phyloP scores from a whole-genome alignment of 352 stramenopile species.

The Thalassiosira sp. region DNA sequence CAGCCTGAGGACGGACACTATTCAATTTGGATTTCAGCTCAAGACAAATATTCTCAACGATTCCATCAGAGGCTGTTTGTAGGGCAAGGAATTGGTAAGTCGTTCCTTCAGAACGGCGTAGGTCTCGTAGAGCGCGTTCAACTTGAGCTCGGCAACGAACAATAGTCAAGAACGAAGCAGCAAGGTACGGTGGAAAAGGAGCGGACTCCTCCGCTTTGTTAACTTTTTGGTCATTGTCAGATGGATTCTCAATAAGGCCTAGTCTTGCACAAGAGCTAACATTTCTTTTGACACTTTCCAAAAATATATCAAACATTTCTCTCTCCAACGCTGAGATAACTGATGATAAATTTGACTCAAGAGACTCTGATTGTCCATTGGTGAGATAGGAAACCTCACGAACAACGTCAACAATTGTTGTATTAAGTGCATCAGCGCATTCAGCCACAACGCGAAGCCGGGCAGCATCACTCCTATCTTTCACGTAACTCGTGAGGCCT shows the following conservation, averaged over 20 bases:
- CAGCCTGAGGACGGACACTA: constrained; percentile 63
- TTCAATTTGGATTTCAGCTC: constrained; percentile 69
- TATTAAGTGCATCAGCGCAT: constrained; percentile 76
- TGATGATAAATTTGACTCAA: constrained; percentile 73
- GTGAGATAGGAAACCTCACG: constrained; percentile 73
- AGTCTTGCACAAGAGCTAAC: constrained; percentile 67
- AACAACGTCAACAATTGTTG: constrained; percentile 71
- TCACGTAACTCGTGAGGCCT: constrained; percentile 76
- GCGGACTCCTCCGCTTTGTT: constrained; percentile 21
- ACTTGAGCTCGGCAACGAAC: constrained; percentile 80
- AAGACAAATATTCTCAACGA: constrained; percentile 78
- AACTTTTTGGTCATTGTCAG: constrained; percentile 12
- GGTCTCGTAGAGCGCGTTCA: constrained; percentile 68
- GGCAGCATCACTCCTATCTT: constrained; percentile 74
- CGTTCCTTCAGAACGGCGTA: constrained; percentile 55
- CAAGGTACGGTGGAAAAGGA: constrained; percentile 77
- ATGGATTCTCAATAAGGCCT: constrained; percentile 43
- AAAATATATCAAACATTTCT: constrained; percentile 82
- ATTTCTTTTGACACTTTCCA: constrained; percentile 71
- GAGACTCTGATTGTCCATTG: constrained; percentile 55
- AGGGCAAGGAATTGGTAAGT: constrained; percentile 79
- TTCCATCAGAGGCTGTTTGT: constrained; percentile 71
- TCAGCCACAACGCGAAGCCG: constrained; percentile 76
- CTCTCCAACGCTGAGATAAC: constrained; percentile 71
- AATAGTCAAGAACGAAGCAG: constrained; percentile 77